phyloP scores from a whole-genome alignment of 2,329 filamentous ascomycete species.

The Cytospora chrysosperma region DNA sequence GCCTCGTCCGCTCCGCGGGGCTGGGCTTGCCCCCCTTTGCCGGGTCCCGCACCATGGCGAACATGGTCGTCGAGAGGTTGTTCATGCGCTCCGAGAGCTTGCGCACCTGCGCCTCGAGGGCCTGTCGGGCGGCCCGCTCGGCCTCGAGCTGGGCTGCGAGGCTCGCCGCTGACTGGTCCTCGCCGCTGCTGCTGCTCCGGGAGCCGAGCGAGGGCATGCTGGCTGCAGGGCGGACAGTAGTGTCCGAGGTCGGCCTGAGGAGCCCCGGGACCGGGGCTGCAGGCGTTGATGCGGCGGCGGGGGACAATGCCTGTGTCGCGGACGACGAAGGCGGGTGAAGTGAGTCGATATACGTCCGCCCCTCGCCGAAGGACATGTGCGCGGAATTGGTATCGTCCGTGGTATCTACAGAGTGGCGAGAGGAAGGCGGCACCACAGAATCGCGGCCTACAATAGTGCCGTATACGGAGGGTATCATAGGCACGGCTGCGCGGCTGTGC shows the following conservation, averaged over 20 bases:
- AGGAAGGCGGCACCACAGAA: constrained; percentile 12
- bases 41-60: constrained; percentile 36
- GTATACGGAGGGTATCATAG: constrained; percentile 34
- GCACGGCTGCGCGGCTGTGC: constrained; percentile 31
- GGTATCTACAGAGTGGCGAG: constrained; percentile 38
- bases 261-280: constrained; percentile 27
- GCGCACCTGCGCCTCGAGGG: constrained; percentile 56
- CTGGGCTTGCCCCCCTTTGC: constrained; percentile 39
- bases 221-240: constrained; percentile 47
- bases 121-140: constrained; percentile 55
- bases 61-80: constrained; percentile 43
- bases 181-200: constrained; percentile 21
- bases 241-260: constrained; percentile 42
- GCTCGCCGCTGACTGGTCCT: constrained; percentile 48
- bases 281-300: constrained; percentile 21
- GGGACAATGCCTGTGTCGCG: constrained; percentile 30
- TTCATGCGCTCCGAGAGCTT: constrained; percentile 52
- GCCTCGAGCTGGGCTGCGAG: constrained; percentile 53
- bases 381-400: constrained; percentile 32
- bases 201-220: constrained; percentile 43
- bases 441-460: constrained; percentile 5
- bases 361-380: constrained; percentile 46
- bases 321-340: constrained; percentile 38
- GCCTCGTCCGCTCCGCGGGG: constrained; percentile 31
- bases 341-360: constrained; percentile 45